phyloP scores from a whole-genome alignment of 208 protist species.

The Novymonas esmeraldas region DNA sequence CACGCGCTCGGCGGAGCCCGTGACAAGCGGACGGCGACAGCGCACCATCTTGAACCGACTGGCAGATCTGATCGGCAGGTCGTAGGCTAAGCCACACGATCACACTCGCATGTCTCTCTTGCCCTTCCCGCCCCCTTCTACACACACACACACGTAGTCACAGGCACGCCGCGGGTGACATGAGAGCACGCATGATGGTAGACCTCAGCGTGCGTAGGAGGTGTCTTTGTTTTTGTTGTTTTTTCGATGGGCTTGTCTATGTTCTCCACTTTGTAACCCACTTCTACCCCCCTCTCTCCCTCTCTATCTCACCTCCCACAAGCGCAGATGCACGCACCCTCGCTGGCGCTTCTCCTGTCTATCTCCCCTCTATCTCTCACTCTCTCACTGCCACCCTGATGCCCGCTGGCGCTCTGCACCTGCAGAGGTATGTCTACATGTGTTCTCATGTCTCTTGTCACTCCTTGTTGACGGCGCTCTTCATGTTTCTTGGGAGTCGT shows the following conservation, averaged over 20 bases:
- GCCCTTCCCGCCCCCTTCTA: background rate
- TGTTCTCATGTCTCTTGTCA: background rate
- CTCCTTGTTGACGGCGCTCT: background rate
- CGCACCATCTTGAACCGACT: constrained; percentile 33
- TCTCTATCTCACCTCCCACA: too few species aligned
- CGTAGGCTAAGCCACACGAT: background rate
- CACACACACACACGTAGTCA: too few species aligned
- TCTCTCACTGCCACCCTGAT: too few species aligned
- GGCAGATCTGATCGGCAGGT: constrained; percentile 18
- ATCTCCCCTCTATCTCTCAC: background rate
- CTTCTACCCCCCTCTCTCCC: too few species aligned
- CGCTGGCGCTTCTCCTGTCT: constrained; percentile 10
- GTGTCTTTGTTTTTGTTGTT: too few species aligned
- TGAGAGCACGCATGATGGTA: too few species aligned
- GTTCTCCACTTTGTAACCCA: too few species aligned
- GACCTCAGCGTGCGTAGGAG: too few species aligned
- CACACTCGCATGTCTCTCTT: background rate
- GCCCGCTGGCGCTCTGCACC: too few species aligned
- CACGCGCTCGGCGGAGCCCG: background rate
- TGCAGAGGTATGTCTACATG: background rate
- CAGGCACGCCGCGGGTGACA: too few species aligned
- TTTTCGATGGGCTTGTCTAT: too few species aligned
- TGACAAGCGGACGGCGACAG: constrained; percentile 5
- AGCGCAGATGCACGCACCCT: too few species aligned
- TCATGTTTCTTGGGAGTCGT: background rate